Evolutionary conservation across 768 basidiomycete genomes (phyloP), one percentile per base, ranked within the genome.

Genomic region (Suillus subaureus): DNA sequence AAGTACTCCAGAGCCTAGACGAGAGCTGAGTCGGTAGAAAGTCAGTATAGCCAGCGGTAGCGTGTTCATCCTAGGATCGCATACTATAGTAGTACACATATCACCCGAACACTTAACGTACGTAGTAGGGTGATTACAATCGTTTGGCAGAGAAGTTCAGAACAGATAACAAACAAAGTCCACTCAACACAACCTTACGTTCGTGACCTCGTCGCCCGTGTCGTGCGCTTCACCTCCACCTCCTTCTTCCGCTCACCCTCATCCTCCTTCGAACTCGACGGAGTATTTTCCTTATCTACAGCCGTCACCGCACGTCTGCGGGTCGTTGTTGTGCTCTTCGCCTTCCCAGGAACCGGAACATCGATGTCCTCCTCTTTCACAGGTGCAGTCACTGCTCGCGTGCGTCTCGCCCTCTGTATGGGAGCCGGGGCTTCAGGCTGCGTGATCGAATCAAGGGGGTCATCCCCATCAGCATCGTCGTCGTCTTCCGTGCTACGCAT

Each of bases 1-100:
- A 77, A 60, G 75, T 67, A 26, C 68, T 61, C 33, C 73, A 9
- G n/a, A 64, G 64, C 5, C 45, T 51, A 4, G 66, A 69, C 37
- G 37, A 12, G 61, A 37, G 35, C 60, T 47, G 28, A 42, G 61
- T 54, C 49, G 61, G 57, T 45, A 23, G 40, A 18, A n/a, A n/a
- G n/a, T 33, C 12, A 31, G n/a, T 26, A 58, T 18, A 31, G 47
- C 35, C 39, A 42, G 4, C 26, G 11, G 6, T 40, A 58, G 13
- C 18, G 13, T 55, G 9, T 23, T 57, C 26, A 18, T 63, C 51
- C 7, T 16, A 18, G 40, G 35, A n/a, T 33, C 54, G 5, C 15
- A 16, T n/a, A 42, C 15, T 16, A 31, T 9, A 18, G 6, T 40
- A 11, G 39, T 39, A 40, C 13, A 39, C 15, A 37, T 7, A 12